Percentiles rank a stretch among this genome's conserved stretches.
Evolutionary conservation across 345 rosid genomes (phyloP).

Genomic region (Rhizophora apiculata): DNA sequence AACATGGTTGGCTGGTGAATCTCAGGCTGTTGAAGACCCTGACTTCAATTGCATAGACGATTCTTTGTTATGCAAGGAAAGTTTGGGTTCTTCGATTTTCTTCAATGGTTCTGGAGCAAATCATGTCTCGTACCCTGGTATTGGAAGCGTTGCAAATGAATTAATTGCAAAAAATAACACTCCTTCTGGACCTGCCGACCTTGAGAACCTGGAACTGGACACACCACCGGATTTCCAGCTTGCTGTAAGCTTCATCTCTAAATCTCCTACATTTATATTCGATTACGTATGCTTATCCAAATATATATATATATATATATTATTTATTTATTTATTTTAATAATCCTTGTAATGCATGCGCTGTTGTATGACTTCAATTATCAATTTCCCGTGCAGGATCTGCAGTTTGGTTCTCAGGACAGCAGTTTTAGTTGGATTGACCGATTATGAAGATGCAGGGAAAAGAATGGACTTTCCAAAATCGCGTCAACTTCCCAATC

Average conservation of each 20-base stretch:
- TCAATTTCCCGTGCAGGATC: constrained; percentile 36
- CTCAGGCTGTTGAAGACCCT: constrained; percentile 47
- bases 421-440: constrained; percentile 65
- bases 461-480: not conserved
- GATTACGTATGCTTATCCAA: not conserved
- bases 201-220: constrained; percentile 68
- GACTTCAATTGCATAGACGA: constrained; percentile 41
- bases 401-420: constrained; percentile 72
- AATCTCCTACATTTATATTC: not conserved
- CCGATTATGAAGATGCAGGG: constrained; percentile 37
- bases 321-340: too few relatives aligned
- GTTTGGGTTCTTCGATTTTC: constrained; percentile 31
- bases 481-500: constrained; percentile 9
- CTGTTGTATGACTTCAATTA: not conserved
- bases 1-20: constrained; percentile 64
- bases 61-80: constrained; percentile 52
- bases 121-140: constrained; percentile 18
- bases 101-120: constrained; percentile 28
- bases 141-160: constrained; percentile 11
- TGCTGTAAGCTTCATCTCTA: constrained; percentile 46
- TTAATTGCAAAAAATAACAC: constrained; percentile 19
- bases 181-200: constrained; percentile 48
- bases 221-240: constrained; percentile 65
- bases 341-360: not conserved
- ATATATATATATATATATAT: too few relatives aligned